Percentiles rank a stretch among this genome's conserved stretches.
Evolutionary conservation across 768 basidiomycete species (phyloP).

Genomic region (Cystoderma amianthinum): DNA sequence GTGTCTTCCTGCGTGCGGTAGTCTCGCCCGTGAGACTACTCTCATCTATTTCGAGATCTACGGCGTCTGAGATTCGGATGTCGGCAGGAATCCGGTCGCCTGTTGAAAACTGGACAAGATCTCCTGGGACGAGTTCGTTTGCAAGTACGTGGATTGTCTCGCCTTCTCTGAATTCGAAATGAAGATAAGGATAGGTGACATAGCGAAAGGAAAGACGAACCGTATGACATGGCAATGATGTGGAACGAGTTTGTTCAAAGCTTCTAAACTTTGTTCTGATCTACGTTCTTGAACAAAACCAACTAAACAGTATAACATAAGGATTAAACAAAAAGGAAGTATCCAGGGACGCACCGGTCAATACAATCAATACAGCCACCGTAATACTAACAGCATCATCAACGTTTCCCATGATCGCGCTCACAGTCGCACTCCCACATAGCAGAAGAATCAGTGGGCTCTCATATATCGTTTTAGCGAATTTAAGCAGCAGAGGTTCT

Average conservation of each 20-base stretch:
- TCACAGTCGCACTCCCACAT: conserved; percentile 84
- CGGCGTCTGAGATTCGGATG: conserved; percentile 71
- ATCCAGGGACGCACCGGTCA: conserved; percentile 63
- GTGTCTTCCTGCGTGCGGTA: conserved; percentile 63
- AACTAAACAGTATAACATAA: conserved; percentile 35
- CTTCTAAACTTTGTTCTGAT: conserved; percentile 91
- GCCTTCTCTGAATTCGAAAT: conserved; percentile 41
- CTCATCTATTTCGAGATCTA: conserved; percentile 92
- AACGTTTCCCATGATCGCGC: conserved; percentile 89
- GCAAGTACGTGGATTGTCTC: conserved; percentile 78
- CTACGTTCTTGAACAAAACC: conserved; percentile 94
- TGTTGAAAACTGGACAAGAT: conserved; percentile 82
- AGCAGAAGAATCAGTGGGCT: conserved; percentile 87
- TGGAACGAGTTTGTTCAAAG: conserved; percentile 93
- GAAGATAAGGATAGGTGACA: conserved; percentile 7
- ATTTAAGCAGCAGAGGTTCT: conserved; percentile 80
- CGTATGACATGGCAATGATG: conserved; percentile 93
- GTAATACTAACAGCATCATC: conserved; percentile 94
- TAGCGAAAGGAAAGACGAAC: conserved; percentile 19
- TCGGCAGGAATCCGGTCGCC: conserved; percentile 96
- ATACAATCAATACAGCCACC: conserved; percentile 85
- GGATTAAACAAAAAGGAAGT: background rate
- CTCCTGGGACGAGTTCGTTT: conserved; percentile 95
- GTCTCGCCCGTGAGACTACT: conserved; percentile 95
- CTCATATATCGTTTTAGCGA: conserved; percentile 93